A percentile compares a stretch with the other conserved stretches of the same genome.
These are phyloP conservation scores for Thraustochytrium striatum DNA, from an alignment of 352 stramenopile species.

Conservation along the genomic window DNA sequence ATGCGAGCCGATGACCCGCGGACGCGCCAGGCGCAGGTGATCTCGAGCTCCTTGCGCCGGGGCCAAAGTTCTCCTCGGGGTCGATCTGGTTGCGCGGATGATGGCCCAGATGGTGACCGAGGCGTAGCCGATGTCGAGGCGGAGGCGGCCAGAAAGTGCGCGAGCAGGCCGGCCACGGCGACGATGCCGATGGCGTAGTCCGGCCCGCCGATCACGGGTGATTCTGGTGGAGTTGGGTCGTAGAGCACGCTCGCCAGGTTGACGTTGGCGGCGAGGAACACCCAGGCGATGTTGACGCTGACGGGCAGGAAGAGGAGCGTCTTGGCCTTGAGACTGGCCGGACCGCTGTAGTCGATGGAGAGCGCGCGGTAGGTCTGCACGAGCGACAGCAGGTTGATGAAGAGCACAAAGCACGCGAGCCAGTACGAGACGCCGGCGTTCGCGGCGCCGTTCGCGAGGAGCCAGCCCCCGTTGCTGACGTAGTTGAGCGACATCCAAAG, in stretches of 20 bases:
- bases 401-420: not conserved
- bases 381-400: not conserved
- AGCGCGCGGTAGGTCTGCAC: not conserved
- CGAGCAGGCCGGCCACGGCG: not conserved
- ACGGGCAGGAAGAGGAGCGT: not conserved
- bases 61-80: too few species aligned
- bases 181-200: slow-evolving; percentile 22
- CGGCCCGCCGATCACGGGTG: not conserved
- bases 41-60: too few species aligned
- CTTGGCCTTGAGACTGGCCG: not conserved
- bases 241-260: slow-evolving; percentile 15
- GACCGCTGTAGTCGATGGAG: not conserved
- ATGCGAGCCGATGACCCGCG: too few species aligned
- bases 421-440: slow-evolving; percentile 10
- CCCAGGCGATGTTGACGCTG: not conserved
- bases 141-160: not conserved
- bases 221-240: not conserved
- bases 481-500: not conserved
- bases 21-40: too few species aligned
- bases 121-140: not conserved
- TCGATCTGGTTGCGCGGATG: too few species aligned
- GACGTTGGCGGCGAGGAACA: not conserved
- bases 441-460: slow-evolving; percentile 8
- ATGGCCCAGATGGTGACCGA: slow-evolving; percentile 10
- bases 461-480: too few species aligned